phyloP scores from a whole-genome alignment of 78 protist genomes.

The Creolimax fragrantissima region DNA sequence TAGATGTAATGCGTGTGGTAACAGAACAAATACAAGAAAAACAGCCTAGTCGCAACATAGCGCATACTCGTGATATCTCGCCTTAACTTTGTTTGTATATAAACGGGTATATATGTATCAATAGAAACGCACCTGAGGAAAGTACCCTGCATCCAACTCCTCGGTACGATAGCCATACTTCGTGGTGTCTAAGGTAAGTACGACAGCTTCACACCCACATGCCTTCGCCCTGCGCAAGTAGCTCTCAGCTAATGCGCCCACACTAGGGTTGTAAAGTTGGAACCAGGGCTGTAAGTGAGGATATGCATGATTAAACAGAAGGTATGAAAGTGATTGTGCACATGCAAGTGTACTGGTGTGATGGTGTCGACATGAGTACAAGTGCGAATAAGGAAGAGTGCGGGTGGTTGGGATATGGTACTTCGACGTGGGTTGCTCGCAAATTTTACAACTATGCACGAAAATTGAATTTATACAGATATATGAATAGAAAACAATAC shows the following conservation, averaged over 20 bases:
- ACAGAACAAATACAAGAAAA: no score
- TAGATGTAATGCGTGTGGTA: no score
- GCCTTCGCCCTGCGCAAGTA: neutral
- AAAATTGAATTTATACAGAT: no score
- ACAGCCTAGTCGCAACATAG: no score
- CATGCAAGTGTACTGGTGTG: neutral
- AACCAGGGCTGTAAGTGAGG: neutral
- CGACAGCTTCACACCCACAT: neutral
- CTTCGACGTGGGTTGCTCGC: no score
- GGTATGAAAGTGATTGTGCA: neutral
- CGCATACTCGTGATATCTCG: no score
- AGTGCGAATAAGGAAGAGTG: neutral
- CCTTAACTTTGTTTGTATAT: no score
- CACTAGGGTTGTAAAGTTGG: neutral
- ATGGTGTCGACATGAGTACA: neutral
- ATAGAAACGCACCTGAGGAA: neutral
- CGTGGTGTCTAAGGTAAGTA: neutral
- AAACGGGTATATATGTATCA: no score
- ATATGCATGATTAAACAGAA: neutral
- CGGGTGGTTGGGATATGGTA: no score
- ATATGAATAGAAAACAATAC: no score
- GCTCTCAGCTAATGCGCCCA: neutral
- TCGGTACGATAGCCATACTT: slow-evolving; percentile 1
- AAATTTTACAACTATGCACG: no score
- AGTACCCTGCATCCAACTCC: neutral